Evolutionary conservation across 2,329 filamentous ascomycete species (phyloP).

Genomic region (Coniochaeta sp.): DNA sequence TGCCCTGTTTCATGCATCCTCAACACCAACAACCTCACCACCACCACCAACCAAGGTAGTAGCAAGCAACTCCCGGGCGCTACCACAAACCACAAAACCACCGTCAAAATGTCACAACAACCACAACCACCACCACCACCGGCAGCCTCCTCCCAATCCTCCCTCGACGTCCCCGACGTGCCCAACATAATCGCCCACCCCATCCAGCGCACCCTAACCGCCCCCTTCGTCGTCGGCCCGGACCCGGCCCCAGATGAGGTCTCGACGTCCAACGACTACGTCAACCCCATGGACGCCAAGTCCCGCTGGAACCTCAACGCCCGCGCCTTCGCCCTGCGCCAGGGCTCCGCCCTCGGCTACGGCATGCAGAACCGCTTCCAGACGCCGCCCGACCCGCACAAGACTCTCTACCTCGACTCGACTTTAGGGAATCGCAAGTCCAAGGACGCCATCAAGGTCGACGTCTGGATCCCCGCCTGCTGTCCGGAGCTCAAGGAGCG

Average conservation of each 20-base stretch:
- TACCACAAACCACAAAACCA: too few relatives aligned
- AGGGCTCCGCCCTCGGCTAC: slow-evolving; percentile 35
- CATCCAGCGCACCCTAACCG: neutral
- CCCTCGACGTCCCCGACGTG: slow-evolving; percentile 1
- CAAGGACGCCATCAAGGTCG: slow-evolving; percentile 34
- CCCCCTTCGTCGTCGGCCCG: neutral
- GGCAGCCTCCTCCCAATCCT: neutral
- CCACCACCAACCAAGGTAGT: too few relatives aligned
- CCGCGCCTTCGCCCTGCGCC: slow-evolving; percentile 34
- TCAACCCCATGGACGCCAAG: slow-evolving; percentile 35
- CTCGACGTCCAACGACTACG: slow-evolving; percentile 20
- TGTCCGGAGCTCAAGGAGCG: slow-evolving; percentile 2
- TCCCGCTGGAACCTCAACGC: slow-evolving; percentile 36
- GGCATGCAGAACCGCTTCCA: slow-evolving; percentile 34
- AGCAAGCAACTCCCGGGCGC: too few relatives aligned
- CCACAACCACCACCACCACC: neutral
- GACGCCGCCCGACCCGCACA: slow-evolving; percentile 28
- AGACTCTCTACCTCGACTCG: slow-evolving; percentile 34
- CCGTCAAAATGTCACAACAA: too few relatives aligned
- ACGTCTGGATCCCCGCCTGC: slow-evolving; percentile 34
- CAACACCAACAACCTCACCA: too few relatives aligned
- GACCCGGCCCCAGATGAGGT: neutral
- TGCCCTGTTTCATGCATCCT: neutral
- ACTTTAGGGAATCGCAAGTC: slow-evolving; percentile 28
- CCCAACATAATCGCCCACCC: neutral